Conservation (phyloP, 2,329 filamentous ascomycete species). For the Microcyclospora tardicrescens region DNA sequence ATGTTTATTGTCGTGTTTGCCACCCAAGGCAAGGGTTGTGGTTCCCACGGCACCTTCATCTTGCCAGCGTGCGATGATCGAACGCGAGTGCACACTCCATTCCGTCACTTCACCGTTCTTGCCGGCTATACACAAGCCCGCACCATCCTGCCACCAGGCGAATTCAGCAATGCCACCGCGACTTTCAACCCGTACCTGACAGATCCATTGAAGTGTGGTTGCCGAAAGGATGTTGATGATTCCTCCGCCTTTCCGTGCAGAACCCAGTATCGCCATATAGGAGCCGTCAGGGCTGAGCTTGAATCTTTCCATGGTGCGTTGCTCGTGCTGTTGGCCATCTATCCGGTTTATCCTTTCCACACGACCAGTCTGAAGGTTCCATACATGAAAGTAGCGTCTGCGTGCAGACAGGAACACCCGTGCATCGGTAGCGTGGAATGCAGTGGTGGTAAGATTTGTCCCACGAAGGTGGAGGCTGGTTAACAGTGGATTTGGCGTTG, state of each 20-base stretch:
- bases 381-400: constrained; percentile 83
- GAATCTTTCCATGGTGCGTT: constrained; percentile 84
- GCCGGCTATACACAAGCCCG: constrained; percentile 68
- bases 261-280: constrained; percentile 72
- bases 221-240: constrained; percentile 75
- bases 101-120: constrained; percentile 85
- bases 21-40: constrained; percentile 69
- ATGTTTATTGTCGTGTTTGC: constrained; percentile 43
- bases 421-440: constrained; percentile 59
- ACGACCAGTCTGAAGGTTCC: constrained; percentile 70
- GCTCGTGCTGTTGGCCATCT: constrained; percentile 64
- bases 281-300: constrained; percentile 74
- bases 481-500: constrained; percentile 73
- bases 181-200: constrained; percentile 69
- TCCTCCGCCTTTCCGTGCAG: constrained; percentile 72
- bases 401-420: constrained; percentile 82
- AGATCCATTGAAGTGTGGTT: constrained; percentile 72
- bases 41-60: constrained; percentile 83
- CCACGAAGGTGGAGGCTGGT: constrained; percentile 78
- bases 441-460: constrained; percentile 71
- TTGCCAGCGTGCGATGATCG: constrained; percentile 69
- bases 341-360: constrained; percentile 73
- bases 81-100: constrained; percentile 57
- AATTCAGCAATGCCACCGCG: constrained; percentile 79
- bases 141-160: constrained; percentile 78